These are phyloP conservation scores for Lolium multiflorum DNA, from an alignment of 176 grass and related monocot species.

Conservation along the genomic window DNA sequence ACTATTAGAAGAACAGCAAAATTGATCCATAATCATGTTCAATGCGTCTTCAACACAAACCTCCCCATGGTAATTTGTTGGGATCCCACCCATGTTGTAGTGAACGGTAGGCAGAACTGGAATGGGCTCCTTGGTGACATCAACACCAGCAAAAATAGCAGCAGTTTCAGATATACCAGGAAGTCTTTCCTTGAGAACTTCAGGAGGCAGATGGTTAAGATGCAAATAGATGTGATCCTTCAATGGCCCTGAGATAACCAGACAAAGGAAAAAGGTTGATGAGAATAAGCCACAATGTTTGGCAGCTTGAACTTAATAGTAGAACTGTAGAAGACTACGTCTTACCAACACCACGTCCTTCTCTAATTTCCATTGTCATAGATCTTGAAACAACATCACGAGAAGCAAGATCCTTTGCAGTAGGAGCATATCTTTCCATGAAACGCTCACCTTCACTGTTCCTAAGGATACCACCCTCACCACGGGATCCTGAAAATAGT, in stretches of 20 bases:
- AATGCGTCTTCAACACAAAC: slow-evolving; percentile 39
- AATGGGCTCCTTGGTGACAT: slow-evolving; percentile 97
- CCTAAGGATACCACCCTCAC: slow-evolving; percentile 88
- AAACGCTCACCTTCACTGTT: slow-evolving; percentile 89
- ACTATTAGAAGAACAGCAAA: slow-evolving; percentile 33
- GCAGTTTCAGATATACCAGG: slow-evolving; percentile 99
- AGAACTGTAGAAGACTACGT: not conserved
- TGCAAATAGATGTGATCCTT: slow-evolving; percentile 97
- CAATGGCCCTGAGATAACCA: slow-evolving; percentile 64
- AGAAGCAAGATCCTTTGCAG: slow-evolving; percentile 82
- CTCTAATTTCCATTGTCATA: slow-evolving; percentile 90
- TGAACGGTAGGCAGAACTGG: slow-evolving; percentile 97
- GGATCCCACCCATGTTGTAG: slow-evolving; percentile 99
- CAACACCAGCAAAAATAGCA: slow-evolving; percentile 96
- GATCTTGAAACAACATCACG: slow-evolving; percentile 86
- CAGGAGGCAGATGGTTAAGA: slow-evolving; percentile 77
- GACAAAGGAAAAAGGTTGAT: slow-evolving; percentile 29
- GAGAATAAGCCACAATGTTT: not conserved
- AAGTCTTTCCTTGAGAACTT: slow-evolving; percentile 94
- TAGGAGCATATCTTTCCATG: slow-evolving; percentile 84
- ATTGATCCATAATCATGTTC: slow-evolving; percentile 24
- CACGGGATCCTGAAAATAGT: slow-evolving; percentile 65
- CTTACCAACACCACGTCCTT: slow-evolving; percentile 77
- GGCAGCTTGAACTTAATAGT: not conserved
- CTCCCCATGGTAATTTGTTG: slow-evolving; percentile 97